Evolutionary conservation across 2,329 filamentous ascomycete genomes (phyloP), one percentile per base, ranked within the genome.

Genomic region (Didymella pinodella): DNA sequence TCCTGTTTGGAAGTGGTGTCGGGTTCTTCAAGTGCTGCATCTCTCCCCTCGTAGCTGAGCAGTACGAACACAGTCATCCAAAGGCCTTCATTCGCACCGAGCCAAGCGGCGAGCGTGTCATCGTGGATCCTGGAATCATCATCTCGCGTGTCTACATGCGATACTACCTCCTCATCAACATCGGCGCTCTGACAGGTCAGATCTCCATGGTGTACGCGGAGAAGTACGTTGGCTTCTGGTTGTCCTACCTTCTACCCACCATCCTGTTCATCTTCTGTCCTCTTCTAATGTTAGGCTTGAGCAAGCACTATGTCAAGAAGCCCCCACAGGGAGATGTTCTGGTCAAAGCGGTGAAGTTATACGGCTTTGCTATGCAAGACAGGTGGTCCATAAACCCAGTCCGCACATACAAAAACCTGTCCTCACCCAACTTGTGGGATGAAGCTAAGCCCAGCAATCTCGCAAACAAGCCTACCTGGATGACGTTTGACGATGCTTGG

Each of bases 401-500:
- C 46, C 76, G 70, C 16, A 78, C 80, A 48, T 74, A 79, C 64
- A 79, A 78, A 66, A 83, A 82, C 65, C 78, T 81, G 68, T 68
- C 90, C 48, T 60, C 65, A 31, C 58, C 63, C 3, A 59, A 68
- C 16, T 31, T 66, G 2, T 69, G 65, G 74, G 82, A 78, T 64
- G 83, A 84, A 56, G 80, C 87, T 51, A 90, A 89, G 76, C 90
- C 89, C 4, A 89, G 86, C 68, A 80, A 80, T 2, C 84, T 83
- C 6, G 73, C 75, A 0, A 73, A 82, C 55, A 85, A 86, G 46
- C 90, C 90, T 0, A 50, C 61, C 0, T 92, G 89, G 89, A 92
- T 93, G 88, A 90, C 87, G 0, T 92, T 92, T 65, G 90, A 93
- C 59, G 91, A 93, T 65, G 85, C 85, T 56, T 93, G 90, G 89